phyloP scores from a whole-genome alignment of 1,284 basidiomycete genomes.

The Quambalaria eucalypti region DNA sequence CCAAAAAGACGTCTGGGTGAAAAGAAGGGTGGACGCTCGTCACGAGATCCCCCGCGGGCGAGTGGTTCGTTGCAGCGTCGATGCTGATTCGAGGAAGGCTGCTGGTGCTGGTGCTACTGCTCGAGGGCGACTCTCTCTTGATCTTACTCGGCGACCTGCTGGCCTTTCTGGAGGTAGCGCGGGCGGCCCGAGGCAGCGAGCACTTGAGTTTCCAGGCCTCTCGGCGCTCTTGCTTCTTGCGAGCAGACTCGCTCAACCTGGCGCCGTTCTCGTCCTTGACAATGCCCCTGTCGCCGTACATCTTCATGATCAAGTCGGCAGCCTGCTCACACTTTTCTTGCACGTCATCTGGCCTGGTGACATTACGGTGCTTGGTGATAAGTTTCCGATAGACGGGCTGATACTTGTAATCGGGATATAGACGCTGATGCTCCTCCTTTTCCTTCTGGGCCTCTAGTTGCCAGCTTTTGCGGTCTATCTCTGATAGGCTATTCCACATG shows the following conservation, averaged over 20 bases:
- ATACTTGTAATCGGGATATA: conserved; percentile 39
- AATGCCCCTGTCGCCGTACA: background rate
- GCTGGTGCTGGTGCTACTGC: background rate
- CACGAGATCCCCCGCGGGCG: background rate
- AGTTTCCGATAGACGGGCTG: conserved; percentile 12
- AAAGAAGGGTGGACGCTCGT: background rate
- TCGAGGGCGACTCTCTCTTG: background rate
- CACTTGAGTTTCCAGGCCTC: background rate
- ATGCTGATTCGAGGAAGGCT: background rate
- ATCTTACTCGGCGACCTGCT: background rate
- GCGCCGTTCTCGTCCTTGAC: background rate
- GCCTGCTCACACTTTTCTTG: background rate
- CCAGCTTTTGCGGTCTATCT: conserved; percentile 29
- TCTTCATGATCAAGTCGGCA: background rate
- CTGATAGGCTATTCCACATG: conserved; percentile 38
- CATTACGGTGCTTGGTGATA: background rate
- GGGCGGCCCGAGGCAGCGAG: background rate
- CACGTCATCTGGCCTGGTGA: background rate
- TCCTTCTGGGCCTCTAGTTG: conserved; percentile 27
- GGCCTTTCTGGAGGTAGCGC: background rate
- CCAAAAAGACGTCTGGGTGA: too few relatives aligned
- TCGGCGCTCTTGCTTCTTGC: background rate
- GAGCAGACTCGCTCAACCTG: background rate
- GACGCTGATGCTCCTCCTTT: conserved; percentile 27
- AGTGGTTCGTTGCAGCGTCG: too few relatives aligned